Base-by-base conservation (phyloP, 164 flowering plant species). In the Buxus sempervirens region DNA sequence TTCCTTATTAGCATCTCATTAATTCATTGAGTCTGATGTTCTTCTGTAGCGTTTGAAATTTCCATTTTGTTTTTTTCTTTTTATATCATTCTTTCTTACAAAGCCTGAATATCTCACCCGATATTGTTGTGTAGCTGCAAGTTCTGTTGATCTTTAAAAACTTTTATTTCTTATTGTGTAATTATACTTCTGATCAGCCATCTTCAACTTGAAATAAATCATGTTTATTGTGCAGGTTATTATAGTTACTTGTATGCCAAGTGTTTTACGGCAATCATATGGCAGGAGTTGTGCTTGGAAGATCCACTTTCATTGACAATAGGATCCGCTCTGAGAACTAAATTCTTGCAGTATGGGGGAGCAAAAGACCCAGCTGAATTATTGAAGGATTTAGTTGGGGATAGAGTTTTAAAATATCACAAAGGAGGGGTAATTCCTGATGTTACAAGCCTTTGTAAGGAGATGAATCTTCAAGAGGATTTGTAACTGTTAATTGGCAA, bases 241-340 rank as follows among this genome's bases (percentile, higher is more conserved):
- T 93, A 96, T 68, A 93, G 90, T 83, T 96, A 96, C 82, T 78
- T 95, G 70, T 95, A 92, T 65, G 98, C 97, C 22, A 95, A 80
- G 76, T 90, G 96, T 73, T 89, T 95, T 72, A 94, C 97, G 13
- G 81, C 99, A 54, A 92, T 89, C 3, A 89, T 89, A 78, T 95
- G 99, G 99, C 62, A 85, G 65, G 86, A 84, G 60, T 62, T 88
- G 7, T 95, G 91, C 77, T 49, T 81, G 67, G 91, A 95, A 53
- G 96, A 95, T 77, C 98, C 99, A 5, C 74, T 95, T 22, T 95
- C 98, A 60, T 62, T 75, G 54, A 72, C 77, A 7, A 78, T 96
- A 16, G 98, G 98, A 61, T 78, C 85, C 54, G 89, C 88, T 63
- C 83, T 95, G 22, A 78, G 98, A 73, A 73, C 79, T 22, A 83